Percentiles rank a stretch among this genome's conserved stretches.
Conservation (phyloP, 176 grass and related monocot genomes). For the Eremochloa ophiuroides region DNA sequence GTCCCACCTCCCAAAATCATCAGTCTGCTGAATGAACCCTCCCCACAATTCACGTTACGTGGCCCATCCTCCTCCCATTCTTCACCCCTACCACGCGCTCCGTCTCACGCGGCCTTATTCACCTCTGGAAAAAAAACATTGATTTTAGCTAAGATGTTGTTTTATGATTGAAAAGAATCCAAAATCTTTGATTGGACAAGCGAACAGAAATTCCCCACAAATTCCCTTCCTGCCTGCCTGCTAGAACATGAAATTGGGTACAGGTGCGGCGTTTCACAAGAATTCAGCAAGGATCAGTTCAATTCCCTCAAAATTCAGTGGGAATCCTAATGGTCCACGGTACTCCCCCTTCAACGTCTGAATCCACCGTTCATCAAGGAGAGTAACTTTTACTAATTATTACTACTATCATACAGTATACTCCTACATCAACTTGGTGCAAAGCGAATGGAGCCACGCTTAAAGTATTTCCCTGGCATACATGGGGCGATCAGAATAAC, state of each 20-base stretch:
- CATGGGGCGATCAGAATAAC: not conserved
- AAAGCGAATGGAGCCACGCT: not conserved
- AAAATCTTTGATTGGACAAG: too few relatives aligned
- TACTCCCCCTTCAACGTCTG: not conserved
- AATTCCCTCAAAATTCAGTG: not conserved
- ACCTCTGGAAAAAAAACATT: too few relatives aligned
- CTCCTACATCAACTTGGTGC: not conserved
- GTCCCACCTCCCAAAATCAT: constrained; percentile 36
- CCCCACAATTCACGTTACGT: not conserved
- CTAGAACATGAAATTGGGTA: not conserved
- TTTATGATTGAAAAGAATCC: too few relatives aligned
- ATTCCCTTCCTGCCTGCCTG: not conserved
- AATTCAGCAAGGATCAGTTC: not conserved
- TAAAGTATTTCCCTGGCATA: not conserved
- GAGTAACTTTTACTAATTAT: not conserved
- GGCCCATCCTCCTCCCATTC: not conserved
- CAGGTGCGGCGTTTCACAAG: not conserved
- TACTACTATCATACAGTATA: not conserved
- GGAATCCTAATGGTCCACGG: not conserved
- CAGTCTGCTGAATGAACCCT: constrained; percentile 19
- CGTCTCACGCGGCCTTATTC: too few relatives aligned
- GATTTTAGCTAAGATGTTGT: too few relatives aligned
- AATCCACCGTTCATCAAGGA: not conserved
- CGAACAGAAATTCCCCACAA: too few relatives aligned
- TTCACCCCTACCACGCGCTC: too few relatives aligned